Base-by-base conservation (phyloP, 2,329 filamentous ascomycete species). In the Venturia aucupariae region DNA sequence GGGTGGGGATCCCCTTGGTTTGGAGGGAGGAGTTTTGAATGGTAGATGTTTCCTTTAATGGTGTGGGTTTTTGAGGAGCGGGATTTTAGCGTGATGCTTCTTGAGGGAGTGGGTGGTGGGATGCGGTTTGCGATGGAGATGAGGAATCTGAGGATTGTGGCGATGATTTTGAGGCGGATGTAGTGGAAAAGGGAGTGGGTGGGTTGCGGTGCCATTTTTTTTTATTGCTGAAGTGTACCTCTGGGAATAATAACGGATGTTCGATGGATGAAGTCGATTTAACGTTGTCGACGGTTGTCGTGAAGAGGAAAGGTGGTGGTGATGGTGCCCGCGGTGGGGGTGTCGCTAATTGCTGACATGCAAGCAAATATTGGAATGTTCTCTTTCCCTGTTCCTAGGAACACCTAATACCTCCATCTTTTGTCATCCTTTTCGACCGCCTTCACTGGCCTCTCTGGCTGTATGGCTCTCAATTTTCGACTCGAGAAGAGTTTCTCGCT, bases 1-100 rank as follows among this genome's bases (percentile, higher is more conserved):
- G 73, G 74, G 3, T 42, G 41, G 10, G 67, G 61, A 35, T 57
- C 35, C 13, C 51, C 51, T 11, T 44, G 22, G 6, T 27, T 35
- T 5, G 51, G 51, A 27, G 62, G 62, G 10, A 11, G 15, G 15
- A 22, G n/a, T 8, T 57, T 57, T 19, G 51, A 57, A 8, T 57
- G 41, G 64, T 71, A 64, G 13, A 67, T 69, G 42, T 65, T 67
- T 65, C 72, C 71, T 51, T 30, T 65, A 35, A 66, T 66, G 2
- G 59, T 51, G 1, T 60, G 24, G 41, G 71, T 67, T 38, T n/a
- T n/a, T n/a, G n/a, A n/a, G n/a, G 71, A 72, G 2, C 70, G 69
- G 22, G 72, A 67, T 11, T 67, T 59, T 19, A 69, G 32, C 19
- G 27, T 57, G 35, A 39, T 15, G 61, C 39, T 42, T 17, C 42